Conservation (phyloP, 441 rosid species). For the Biscutella laevigata region DNA sequence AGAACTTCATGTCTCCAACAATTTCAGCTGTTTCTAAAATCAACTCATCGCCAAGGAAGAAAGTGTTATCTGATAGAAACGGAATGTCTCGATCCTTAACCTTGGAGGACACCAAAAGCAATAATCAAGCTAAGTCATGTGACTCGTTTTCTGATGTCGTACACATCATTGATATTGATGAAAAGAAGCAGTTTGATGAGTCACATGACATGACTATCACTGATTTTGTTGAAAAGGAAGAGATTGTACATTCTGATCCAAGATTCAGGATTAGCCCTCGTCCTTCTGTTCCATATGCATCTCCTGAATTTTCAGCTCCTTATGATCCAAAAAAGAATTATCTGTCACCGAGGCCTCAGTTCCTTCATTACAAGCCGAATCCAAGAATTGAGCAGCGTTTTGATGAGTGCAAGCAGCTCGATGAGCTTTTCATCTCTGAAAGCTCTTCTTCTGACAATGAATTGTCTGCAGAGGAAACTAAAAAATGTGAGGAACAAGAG, state of each 20-base stretch:
- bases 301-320: constrained; percentile 44
- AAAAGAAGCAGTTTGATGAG: constrained; percentile 28
- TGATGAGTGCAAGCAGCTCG: constrained; percentile 39
- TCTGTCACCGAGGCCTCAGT: constrained; percentile 79
- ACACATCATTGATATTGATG: constrained; percentile 8
- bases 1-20: constrained; percentile 89
- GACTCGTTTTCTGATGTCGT: constrained; percentile 33
- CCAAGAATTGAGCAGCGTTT: constrained; percentile 39
- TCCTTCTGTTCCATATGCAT: constrained; percentile 27
- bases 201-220: constrained; percentile 34
- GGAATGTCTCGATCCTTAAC: constrained; percentile 29
- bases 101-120: constrained; percentile 3
- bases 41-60: constrained; percentile 66
- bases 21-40: constrained; percentile 79
- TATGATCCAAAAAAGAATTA: constrained; percentile 74
- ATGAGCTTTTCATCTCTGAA: constrained; percentile 43
- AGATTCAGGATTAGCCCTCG: constrained; percentile 42
- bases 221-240: constrained; percentile 22
- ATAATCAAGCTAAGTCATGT: constrained; percentile 33
- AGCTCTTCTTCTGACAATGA: constrained; percentile 50
- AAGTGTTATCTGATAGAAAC: constrained; percentile 52
- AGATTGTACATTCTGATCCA: constrained; percentile 33
- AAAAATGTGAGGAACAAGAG: constrained; percentile 11
- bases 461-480: constrained; percentile 35
- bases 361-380: constrained; percentile 66